These are phyloP conservation scores for Aureobasidium lini DNA, from an alignment of 2,329 filamentous ascomycete species.

Conservation along the genomic window DNA sequence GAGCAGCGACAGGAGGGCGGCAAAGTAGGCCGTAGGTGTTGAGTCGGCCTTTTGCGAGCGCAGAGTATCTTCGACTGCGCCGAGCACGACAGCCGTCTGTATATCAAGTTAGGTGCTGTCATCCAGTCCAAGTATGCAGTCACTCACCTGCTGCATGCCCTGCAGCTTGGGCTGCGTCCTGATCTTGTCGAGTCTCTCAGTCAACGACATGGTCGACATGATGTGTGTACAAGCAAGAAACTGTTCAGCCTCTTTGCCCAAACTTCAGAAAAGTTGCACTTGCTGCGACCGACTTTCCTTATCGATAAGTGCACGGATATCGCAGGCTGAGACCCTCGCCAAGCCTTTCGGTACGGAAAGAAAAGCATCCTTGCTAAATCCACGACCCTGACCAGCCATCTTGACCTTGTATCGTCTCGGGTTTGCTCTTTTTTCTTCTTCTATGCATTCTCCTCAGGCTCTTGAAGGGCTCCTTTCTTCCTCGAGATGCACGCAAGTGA, in stretches of 20 bases:
- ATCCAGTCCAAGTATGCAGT: no score
- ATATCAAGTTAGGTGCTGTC: not conserved
- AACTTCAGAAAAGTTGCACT: not conserved
- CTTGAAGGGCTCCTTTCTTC: no score
- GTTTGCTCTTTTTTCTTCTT: no score
- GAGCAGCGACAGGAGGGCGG: constrained; percentile 83
- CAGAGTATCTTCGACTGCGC: constrained; percentile 87
- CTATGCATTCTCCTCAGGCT: no score
- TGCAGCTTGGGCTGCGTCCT: constrained; percentile 85
- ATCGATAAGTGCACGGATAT: constrained; percentile 2
- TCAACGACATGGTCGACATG: constrained; percentile 49
- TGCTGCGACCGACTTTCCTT: constrained; percentile 1
- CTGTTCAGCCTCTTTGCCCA: not conserved
- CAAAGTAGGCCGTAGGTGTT: constrained; percentile 88
- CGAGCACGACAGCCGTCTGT: constrained; percentile 76
- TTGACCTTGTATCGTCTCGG: no score
- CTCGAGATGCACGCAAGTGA: no score
- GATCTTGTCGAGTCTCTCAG: constrained; percentile 95
- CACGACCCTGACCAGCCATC: not conserved
- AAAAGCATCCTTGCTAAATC: not conserved
- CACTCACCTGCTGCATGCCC: constrained; percentile 67
- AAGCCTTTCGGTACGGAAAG: not conserved
- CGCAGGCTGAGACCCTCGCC: not conserved
- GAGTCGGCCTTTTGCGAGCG: constrained; percentile 77
- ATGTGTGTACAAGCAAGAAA: constrained; percentile 1